These are phyloP conservation scores for Conringia planisiliqua DNA, from an alignment of 345 rosid genomes.

Conservation along the genomic window DNA sequence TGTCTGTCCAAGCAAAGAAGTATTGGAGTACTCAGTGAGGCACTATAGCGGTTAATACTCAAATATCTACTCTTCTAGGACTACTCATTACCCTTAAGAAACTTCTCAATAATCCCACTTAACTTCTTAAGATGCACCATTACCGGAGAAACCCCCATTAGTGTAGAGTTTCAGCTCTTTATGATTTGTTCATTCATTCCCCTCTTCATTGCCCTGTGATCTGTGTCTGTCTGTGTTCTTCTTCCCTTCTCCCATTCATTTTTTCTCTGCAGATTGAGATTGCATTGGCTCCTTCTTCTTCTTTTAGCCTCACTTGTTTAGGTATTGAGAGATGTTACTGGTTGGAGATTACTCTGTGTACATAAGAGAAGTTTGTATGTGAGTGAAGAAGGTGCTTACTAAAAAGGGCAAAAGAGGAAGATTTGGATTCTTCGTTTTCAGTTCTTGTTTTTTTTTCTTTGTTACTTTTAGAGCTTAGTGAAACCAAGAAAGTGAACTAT, in stretches of 20 bases:
- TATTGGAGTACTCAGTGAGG: conserved; percentile 47
- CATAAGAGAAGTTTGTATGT: conserved; percentile 31
- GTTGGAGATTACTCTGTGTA: conserved; percentile 29
- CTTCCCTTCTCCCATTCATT: conserved; percentile 14
- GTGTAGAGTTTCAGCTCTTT: conserved; percentile 27
- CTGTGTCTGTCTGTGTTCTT: conserved; percentile 17
- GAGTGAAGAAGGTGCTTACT: conserved; percentile 20
- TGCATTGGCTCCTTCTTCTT: conserved; percentile 24
- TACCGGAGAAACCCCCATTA: conserved; percentile 13
- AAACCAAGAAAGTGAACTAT: conserved; percentile 19
- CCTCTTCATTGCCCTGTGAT: conserved; percentile 28
- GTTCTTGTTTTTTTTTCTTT: not conserved
- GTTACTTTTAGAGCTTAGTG: conserved; percentile 15
- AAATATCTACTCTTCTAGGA: not conserved
- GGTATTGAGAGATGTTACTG: conserved; percentile 19
- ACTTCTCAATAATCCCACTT: conserved; percentile 12
- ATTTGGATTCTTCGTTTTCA: conserved; percentile 26
- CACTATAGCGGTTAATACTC: conserved; percentile 72
- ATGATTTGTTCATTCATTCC: conserved; percentile 38
- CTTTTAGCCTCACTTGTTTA: conserved; percentile 30
- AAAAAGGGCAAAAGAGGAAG: conserved; percentile 27
- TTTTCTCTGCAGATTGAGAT: conserved; percentile 27
- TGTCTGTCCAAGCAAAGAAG: conserved; percentile 36
- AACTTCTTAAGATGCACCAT: conserved; percentile 10
- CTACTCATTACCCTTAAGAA: not conserved